Evolutionary conservation across 768 basidiomycete genomes (phyloP).

Genomic region (Boletus vinaceobasis): DNA sequence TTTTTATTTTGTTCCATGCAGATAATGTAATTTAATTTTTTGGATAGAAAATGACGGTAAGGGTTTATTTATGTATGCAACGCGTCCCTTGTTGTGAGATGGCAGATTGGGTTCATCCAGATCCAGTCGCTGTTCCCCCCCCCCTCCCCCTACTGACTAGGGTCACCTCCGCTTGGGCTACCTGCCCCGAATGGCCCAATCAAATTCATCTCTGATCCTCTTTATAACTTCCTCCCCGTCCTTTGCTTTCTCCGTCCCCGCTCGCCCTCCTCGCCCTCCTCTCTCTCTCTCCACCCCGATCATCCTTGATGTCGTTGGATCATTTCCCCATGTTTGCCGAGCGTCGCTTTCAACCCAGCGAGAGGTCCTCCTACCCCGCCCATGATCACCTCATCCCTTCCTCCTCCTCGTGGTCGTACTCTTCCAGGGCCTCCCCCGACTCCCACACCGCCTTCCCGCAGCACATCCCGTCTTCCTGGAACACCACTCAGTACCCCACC

Average conservation of each 20-base stretch:
- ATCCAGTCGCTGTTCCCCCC: slow-evolving; percentile 9
- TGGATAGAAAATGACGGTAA: neutral
- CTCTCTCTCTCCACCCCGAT: neutral
- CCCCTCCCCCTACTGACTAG: neutral
- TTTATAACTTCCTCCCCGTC: slow-evolving; percentile 26
- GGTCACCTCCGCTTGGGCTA: neutral
- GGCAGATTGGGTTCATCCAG: slow-evolving; percentile 26
- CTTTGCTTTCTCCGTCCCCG: slow-evolving; percentile 8
- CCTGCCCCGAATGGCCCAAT: slow-evolving; percentile 15
- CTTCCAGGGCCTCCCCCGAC: slow-evolving; percentile 23
- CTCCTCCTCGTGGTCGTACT: slow-evolving; percentile 25
- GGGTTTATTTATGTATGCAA: neutral
- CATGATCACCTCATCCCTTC: slow-evolving; percentile 23
- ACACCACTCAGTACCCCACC: slow-evolving; percentile 9
- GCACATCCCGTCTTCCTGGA: slow-evolving; percentile 21
- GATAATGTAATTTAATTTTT: neutral
- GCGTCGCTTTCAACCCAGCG: slow-evolving; percentile 30
- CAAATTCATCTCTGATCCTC: slow-evolving; percentile 29
- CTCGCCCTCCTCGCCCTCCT: neutral
- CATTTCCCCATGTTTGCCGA: slow-evolving; percentile 32
- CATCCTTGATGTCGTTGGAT: slow-evolving; percentile 31
- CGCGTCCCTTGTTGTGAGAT: slow-evolving; percentile 5
- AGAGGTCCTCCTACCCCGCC: slow-evolving; percentile 20
- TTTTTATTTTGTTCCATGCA: neutral
- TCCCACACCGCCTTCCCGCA: slow-evolving; percentile 9